Conservation (phyloP, 2,329 filamentous ascomycete genomes). For the Fusarium udum region DNA sequence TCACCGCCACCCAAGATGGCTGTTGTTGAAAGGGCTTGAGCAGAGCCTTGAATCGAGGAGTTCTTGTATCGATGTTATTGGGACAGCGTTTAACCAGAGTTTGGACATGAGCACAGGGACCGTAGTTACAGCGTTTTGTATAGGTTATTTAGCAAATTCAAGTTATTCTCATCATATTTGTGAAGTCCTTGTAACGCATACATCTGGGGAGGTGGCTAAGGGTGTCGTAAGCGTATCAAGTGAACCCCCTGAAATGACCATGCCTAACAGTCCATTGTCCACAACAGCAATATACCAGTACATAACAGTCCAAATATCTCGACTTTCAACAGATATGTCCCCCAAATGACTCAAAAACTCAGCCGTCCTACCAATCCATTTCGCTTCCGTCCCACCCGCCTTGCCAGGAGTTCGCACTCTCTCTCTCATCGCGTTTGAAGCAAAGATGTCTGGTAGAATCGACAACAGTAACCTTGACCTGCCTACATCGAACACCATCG, state of each 20-base stretch:
- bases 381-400: not conserved
- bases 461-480: not conserved
- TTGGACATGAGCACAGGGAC: not conserved
- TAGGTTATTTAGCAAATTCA: no score
- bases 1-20: no score
- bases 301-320: no score
- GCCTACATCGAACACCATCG: not conserved
- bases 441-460: not conserved
- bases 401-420: not conserved
- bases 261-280: not conserved
- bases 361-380: no score
- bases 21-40: no score
- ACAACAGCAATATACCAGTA: not conserved
- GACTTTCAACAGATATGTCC: not conserved
- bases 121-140: not conserved
- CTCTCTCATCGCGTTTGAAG: not conserved
- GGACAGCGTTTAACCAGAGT: not conserved
- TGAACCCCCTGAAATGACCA: not conserved
- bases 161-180: fast-evolving
- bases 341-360: no score
- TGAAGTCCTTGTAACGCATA: fast-evolving
- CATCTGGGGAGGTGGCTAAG: no score
- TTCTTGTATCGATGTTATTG: not conserved
- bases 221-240: fast-evolving
- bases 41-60: not conserved